Conservation (phyloP, 2,329 filamentous ascomycete genomes). For the Tolypocladium cylindrosporum region DNA sequence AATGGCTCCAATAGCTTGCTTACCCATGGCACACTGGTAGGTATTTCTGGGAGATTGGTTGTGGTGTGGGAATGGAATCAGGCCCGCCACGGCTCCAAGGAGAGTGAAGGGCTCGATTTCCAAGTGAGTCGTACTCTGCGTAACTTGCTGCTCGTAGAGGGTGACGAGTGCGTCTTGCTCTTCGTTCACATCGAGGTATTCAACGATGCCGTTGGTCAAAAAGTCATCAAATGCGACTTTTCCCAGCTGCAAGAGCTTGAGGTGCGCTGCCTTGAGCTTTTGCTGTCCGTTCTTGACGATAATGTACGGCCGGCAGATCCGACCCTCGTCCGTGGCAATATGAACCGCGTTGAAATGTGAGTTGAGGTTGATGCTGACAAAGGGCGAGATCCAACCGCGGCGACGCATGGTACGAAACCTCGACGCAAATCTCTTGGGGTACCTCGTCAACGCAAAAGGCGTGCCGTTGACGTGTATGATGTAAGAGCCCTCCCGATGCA, state of each 20-base stretch:
- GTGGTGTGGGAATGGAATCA: constrained; percentile 97
- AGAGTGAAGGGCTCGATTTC: constrained; percentile 98
- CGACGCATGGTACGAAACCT: constrained; percentile 80
- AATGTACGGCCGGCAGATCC: constrained; percentile 92
- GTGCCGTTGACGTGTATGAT: constrained; percentile 95
- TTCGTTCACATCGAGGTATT: constrained; percentile 97
- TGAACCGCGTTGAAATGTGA: constrained; percentile 86
- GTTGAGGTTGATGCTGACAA: constrained; percentile 94
- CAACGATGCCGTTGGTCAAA: constrained; percentile 76
- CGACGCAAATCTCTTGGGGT: constrained; percentile 77
- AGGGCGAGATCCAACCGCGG: constrained; percentile 87
- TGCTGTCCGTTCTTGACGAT: constrained; percentile 84
- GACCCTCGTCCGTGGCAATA: constrained; percentile 92
- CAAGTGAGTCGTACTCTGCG: constrained; percentile 76
- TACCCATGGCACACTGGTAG: constrained; percentile 99
- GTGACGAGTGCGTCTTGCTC: constrained; percentile 95
- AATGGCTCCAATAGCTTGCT: constrained; percentile 97
- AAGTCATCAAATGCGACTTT: constrained; percentile 92
- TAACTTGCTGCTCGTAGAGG: constrained; percentile 78
- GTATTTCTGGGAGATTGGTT: constrained; percentile 98
- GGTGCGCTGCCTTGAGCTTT: constrained; percentile 67
- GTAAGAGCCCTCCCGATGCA: constrained; percentile 76
- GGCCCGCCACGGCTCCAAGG: constrained; percentile 84
- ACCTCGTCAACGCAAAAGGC: constrained; percentile 75
- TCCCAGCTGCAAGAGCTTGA: constrained; percentile 73